These are phyloP conservation scores for Umbelopsis isabellina DNA, from an alignment of 192 early-diverging fungal species.

Conservation along the genomic window DNA sequence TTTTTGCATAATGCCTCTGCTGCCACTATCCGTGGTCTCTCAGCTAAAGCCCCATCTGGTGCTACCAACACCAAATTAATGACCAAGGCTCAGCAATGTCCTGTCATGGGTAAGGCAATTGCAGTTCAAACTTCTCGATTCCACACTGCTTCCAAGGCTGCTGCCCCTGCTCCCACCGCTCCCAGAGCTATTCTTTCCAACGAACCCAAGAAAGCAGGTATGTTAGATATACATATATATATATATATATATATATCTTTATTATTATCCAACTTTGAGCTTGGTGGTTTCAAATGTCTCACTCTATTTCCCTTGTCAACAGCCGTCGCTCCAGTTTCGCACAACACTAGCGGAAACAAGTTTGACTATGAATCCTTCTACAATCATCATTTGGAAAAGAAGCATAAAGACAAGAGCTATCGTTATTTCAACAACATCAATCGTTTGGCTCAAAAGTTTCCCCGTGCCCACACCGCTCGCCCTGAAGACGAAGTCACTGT, in stretches of 20 bases:
- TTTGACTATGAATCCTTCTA: slow-evolving; percentile 96
- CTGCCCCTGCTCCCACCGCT: slow-evolving; percentile 19
- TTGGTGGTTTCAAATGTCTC: not conserved
- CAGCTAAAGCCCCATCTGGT: slow-evolving; percentile 35
- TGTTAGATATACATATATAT: too few species aligned
- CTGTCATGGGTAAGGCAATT: slow-evolving; percentile 81
- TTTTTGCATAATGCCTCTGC: slow-evolving; percentile 76
- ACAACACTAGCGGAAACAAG: slow-evolving; percentile 41
- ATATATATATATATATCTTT: too few species aligned
- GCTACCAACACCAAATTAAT: slow-evolving; percentile 49
- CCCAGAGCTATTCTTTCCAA: slow-evolving; percentile 20
- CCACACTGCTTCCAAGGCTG: slow-evolving; percentile 44
- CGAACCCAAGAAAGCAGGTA: slow-evolving; percentile 28
- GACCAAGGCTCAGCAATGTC: slow-evolving; percentile 69
- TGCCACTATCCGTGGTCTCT: slow-evolving; percentile 67
- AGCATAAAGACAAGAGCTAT: slow-evolving; percentile 96
- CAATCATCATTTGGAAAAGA: slow-evolving; percentile 86
- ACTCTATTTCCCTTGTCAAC: not conserved
- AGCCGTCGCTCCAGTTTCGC: slow-evolving; percentile 38
- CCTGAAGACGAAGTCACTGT: slow-evolving; percentile 90
- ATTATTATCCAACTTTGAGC: not conserved
- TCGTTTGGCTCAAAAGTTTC: slow-evolving; percentile 89
- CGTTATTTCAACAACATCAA: slow-evolving; percentile 99
- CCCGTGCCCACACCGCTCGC: slow-evolving; percentile 90
- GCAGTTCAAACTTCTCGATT: slow-evolving; percentile 54